Conservation (phyloP, 1,139 yeast species). For the Zygoascus hellenicus region DNA sequence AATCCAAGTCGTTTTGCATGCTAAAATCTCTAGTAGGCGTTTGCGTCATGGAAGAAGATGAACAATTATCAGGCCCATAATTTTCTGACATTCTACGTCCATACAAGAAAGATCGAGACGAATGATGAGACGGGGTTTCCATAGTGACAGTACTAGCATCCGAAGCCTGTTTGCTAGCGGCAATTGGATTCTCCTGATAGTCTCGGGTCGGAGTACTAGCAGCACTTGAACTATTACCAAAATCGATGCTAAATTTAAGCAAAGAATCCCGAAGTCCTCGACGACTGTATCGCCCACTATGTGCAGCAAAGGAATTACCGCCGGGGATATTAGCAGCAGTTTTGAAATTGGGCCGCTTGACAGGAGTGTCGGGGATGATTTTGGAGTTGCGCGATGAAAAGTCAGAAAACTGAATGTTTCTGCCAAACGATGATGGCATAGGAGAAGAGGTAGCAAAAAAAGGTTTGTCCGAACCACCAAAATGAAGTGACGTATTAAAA, state of each 20-base stretch:
- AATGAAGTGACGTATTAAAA: not conserved
- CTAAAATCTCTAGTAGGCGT: constrained; percentile 7
- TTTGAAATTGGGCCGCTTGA: constrained; percentile 48
- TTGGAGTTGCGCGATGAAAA: constrained; percentile 9
- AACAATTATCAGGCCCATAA: not conserved
- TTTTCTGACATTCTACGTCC: not conserved
- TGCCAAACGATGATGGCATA: constrained; percentile 9
- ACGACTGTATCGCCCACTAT: constrained; percentile 12
- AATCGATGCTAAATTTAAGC: constrained; percentile 23
- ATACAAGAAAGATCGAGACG: constrained; percentile 1
- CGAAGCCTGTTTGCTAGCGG: constrained; percentile 18
- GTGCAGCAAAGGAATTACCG: constrained; percentile 3
- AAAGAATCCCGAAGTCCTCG: constrained; percentile 25
- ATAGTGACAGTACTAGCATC: constrained; percentile 22
- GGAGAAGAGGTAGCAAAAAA: constrained; percentile 5
- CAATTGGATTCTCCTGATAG: constrained; percentile 2
- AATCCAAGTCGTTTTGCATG: constrained; percentile 6
- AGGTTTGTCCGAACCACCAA: not conserved
- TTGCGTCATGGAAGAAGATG: constrained; percentile 1
- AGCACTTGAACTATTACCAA: constrained; percentile 17
- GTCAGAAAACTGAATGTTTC: constrained; percentile 10
- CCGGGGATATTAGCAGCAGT: constrained; percentile 19
- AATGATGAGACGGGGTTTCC: constrained; percentile 9
- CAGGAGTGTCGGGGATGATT: constrained; percentile 72
- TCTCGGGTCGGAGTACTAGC: constrained; percentile 5